Evolutionary conservation across 257 asterid genomes (phyloP).

Genomic region (Ilex asprella): DNA sequence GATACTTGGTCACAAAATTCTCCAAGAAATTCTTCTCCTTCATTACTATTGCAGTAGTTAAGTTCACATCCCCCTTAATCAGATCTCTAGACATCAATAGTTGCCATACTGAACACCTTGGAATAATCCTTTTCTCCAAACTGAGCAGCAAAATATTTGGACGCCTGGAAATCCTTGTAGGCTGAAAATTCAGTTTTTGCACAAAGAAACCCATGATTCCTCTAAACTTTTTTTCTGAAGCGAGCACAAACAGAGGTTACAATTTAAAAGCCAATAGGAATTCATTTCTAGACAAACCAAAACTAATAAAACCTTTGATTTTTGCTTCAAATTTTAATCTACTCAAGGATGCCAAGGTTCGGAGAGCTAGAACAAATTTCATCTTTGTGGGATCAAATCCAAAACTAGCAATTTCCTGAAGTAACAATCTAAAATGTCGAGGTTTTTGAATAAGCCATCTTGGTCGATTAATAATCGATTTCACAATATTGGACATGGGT

Average conservation of each 20-base stretch:
- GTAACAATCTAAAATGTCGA: no score
- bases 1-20: not conserved
- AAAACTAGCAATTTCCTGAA: no score
- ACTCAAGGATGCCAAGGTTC: not conserved
- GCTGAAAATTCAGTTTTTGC: not conserved
- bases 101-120: not conserved
- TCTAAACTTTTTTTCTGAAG: not conserved
- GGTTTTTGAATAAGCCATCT: no score
- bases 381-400: no score
- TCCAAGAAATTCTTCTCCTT: not conserved
- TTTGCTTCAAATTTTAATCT: not conserved
- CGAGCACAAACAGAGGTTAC: not conserved
- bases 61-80: not conserved
- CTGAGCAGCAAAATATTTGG: not conserved
- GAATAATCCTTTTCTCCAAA: not conserved
- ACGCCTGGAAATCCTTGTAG: not conserved
- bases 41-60: not conserved
- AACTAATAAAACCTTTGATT: no score
- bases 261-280: not conserved
- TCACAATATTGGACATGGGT: no score
- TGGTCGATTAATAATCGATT: no score
- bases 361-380: not conserved
- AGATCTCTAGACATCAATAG: not conserved
- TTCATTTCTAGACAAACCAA: not conserved
- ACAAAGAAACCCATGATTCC: not conserved